Percentiles rank a stretch among this genome's conserved stretches.
Conservation (phyloP, 192 early-diverging fungal species). For the Funneliformis mosseae region DNA sequence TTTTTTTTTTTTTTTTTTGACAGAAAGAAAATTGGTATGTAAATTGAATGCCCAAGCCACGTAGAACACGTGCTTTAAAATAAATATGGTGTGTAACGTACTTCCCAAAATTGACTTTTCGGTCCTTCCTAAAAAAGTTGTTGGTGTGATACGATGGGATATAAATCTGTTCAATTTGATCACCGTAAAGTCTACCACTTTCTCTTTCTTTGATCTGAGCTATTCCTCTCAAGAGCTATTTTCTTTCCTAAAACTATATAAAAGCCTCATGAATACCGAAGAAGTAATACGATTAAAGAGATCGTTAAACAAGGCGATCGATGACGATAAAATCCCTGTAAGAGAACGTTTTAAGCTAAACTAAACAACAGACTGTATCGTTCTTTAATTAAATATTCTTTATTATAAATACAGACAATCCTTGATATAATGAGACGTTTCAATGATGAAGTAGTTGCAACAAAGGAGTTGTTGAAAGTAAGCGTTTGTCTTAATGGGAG, state of each 20-base stretch:
- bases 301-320: neutral
- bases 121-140: no score
- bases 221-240: neutral
- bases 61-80: no score
- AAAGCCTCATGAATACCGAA: conserved; percentile 6
- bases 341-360: neutral
- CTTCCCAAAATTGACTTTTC: no score
- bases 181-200: neutral
- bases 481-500: no score
- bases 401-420: neutral
- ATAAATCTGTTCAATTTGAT: neutral
- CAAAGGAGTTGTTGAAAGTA: conserved; percentile 29
- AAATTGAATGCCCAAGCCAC: no score
- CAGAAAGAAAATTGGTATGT: no score
- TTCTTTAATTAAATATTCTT: neutral
- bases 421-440: conserved; percentile 10
- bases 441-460: conserved; percentile 2
- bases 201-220: neutral
- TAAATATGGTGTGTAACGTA: no score
- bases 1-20: no score
- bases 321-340: neutral
- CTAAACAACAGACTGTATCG: no score
- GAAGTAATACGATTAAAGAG: conserved; percentile 17
- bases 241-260: neutral
- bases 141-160: no score